Base-by-base conservation (phyloP, 305 asterid genomes). In the Solanum hybrid region DNA sequence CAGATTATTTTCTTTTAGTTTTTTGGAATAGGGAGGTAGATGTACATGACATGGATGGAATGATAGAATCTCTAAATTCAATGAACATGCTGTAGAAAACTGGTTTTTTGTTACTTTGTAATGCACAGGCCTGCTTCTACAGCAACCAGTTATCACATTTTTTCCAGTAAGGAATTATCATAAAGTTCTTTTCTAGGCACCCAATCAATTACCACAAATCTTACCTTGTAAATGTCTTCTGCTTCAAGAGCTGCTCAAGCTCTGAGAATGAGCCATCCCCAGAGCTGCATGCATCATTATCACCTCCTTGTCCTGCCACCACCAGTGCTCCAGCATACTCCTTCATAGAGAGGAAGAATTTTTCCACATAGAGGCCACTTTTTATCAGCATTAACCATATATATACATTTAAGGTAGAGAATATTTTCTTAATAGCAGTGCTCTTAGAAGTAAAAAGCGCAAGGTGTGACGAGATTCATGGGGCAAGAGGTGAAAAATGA, bases 201-300 rank as follows among this genome's bases (percentile, higher is more conserved):
- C 14, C 60, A 69, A 31, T 31, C 32, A 82, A 89, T 82, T 56
- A 89, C 22, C 64, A 89, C 37, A 24, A 38, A 86, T 22, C 90
- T 89, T 89, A 95, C 99, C 96, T 94, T 78, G 95, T 93, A 91
- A 97, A 97, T 26, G 95, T 94, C 90, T 95, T 95, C 90, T 93
- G 95, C 94, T 92, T 95, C 91, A 97, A 90, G 91, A 94, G 91
- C 81, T 94, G 94, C 93, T 96, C 99, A 84, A 97, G 96, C 91
- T 94, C 98, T 71, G 94, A 90, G 56, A 96, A 87, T 60, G 91
- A 91, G 89, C 91, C 89, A 90, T 88, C 86, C 64, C 86, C 90
- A 36, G 93, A 89, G 87, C 75, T 84, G 88, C 71, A 87, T 27
- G 88, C 29, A 40, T 90, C 91, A 90, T 91, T 92, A 79, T 90